Conservation (phyloP, 169 alveolate species). For the Plasmodium cynomolgi region DNA sequence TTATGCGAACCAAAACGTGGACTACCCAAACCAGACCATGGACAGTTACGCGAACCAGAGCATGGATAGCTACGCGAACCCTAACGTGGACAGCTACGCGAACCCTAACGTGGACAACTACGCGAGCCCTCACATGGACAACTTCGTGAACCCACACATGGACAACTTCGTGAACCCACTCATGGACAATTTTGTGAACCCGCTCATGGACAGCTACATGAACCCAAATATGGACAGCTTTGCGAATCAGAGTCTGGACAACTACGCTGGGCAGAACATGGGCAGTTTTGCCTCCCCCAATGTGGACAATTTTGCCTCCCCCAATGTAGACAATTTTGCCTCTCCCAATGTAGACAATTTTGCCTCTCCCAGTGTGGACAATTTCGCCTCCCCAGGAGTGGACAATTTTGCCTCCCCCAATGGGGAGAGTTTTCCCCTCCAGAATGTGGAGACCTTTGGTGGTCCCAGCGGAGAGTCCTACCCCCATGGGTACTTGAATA, state of each 20-base stretch:
- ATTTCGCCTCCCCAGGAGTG: not conserved
- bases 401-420: not conserved
- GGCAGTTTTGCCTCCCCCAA: not conserved
- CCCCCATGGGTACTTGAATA: not conserved
- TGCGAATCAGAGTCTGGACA: not conserved
- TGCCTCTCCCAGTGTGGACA: not conserved
- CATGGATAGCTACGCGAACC: not conserved
- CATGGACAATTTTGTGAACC: constrained; percentile 5
- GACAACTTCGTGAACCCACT: not conserved
- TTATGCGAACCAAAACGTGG: too few species aligned
- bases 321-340: not conserved
- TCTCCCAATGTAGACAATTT: not conserved
- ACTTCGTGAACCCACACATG: not conserved
- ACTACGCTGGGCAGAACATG: not conserved
- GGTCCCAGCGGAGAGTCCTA: not conserved
- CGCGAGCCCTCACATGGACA: not conserved
- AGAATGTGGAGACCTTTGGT: not conserved
- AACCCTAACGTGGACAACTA: not conserved
- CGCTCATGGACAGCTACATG: not conserved
- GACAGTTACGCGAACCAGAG: not conserved
- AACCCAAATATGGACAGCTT: not conserved
- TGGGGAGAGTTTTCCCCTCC: not conserved
- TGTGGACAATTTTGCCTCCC: not conserved
- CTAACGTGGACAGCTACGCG: not conserved
- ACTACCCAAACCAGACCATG: too few species aligned